Evolutionary conservation across 1,284 basidiomycete species (phyloP), one percentile per base, ranked within the genome.

Genomic region (Cutaneotrichosporon dermatis): DNA sequence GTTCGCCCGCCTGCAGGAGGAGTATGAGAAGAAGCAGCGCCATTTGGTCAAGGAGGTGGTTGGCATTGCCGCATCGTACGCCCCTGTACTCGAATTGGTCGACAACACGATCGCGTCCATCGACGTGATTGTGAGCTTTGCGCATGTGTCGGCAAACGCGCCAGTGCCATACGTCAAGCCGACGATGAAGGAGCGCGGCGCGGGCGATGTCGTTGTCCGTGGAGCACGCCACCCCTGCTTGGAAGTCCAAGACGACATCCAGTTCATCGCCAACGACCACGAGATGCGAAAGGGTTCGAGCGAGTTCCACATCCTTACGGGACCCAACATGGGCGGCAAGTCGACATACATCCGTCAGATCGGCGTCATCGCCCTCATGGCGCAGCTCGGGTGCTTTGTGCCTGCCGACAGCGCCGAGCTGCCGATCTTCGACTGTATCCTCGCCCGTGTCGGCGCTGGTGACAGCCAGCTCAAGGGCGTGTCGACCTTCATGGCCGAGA

Each of bases 401-500:
- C 95, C 96, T 3, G 95, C 92, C 63, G 83, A 86, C 25, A 83
- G 87, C 66, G 96, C 95, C 0, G 82, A 83, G 46, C 71, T 99
- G 10, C 96, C 95, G 0, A 86, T 99, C 52, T 99, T 98, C 66
- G 96, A 99, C 78, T 97, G 92, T 12, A 89, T 99, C 53, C 80
- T 99, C 4, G 96, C 95, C 58, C 84, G 96, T 67, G 95, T 99
- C 1, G 96, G 96, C 6, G 96, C 96, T 0, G 96, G 96, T 0
- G 96, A 99, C 74, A 94, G 90, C 75, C 94, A 98, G 76, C 81
- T 98, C 46, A 98, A 98, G 77, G 96, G 95, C 13, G 91, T 99
- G 4, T 96, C 92, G 36, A 99, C 96, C 0, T 99, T 99, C 75
- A 99, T 99, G 95, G 93, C 94, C 3, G 96, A 99, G 79, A 99